Percentiles rank a stretch among this genome's conserved stretches.
These are phyloP conservation scores for Lichtheimia hyalospora DNA, from an alignment of 371 early-diverging fungal species.

Conservation along the genomic window DNA sequence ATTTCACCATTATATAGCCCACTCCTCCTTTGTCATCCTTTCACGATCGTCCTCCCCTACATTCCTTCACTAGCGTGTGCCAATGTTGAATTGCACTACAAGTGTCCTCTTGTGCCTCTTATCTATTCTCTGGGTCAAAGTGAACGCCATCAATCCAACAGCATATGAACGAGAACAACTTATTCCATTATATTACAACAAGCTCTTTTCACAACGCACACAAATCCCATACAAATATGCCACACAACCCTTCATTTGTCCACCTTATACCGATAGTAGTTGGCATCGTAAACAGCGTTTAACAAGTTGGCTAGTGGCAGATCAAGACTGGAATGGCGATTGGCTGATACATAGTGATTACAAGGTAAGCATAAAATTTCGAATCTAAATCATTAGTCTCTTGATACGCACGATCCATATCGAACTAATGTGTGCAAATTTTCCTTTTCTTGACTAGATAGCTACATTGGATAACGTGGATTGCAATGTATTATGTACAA, in stretches of 20 bases:
- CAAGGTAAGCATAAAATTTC: constrained; percentile 28
- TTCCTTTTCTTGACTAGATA: constrained; percentile 15
- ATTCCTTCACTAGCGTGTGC: too few species aligned
- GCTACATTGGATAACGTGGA: constrained; percentile 31
- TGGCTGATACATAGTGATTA: constrained; percentile 37
- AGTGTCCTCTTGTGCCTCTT: background rate
- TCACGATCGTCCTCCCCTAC: background rate
- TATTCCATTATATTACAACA: constrained; percentile 42
- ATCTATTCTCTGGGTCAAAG: background rate
- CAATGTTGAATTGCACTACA: background rate
- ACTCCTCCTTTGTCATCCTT: background rate
- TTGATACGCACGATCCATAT: background rate
- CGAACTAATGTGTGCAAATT: background rate
- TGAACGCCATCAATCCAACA: background rate
- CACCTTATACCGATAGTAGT: constrained; percentile 21
- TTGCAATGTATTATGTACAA: constrained; percentile 41
- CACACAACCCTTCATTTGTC: constrained; percentile 37
- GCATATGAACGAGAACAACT: constrained; percentile 28
- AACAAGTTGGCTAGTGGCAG: constrained; percentile 26
- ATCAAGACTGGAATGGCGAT: constrained; percentile 42
- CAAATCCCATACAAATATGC: constrained; percentile 33
- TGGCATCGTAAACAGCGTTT: constrained; percentile 16
- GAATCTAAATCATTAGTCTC: background rate
- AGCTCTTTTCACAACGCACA: constrained; percentile 40
- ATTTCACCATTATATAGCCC: background rate